These are phyloP conservation scores for Tetrapisispora arboricola DNA, from an alignment of 805 yeast species.

Conservation along the genomic window DNA sequence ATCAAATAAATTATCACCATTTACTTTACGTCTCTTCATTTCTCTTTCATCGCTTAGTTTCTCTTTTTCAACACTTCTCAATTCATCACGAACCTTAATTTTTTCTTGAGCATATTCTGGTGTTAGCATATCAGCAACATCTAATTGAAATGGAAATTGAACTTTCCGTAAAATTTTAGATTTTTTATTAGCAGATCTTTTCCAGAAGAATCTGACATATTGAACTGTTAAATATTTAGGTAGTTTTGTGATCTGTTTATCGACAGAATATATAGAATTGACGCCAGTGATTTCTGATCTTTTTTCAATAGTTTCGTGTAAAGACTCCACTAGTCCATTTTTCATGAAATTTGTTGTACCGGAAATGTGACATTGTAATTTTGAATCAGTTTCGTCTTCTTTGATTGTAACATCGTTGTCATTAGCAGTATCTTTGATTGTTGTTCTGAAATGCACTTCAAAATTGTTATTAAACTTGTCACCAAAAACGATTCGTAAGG, in stretches of 20 bases:
- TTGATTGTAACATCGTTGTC: slow-evolving; percentile 40
- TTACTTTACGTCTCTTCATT: slow-evolving; percentile 45
- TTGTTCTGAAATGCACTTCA: slow-evolving; percentile 52
- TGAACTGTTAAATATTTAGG: slow-evolving; percentile 87
- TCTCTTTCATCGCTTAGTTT: slow-evolving; percentile 63
- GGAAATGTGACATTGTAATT: slow-evolving; percentile 82
- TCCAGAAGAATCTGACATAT: slow-evolving; percentile 94
- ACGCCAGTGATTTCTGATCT: slow-evolving; percentile 57
- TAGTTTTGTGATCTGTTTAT: slow-evolving; percentile 52
- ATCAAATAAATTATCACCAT: slow-evolving; percentile 7
- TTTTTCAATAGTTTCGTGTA: slow-evolving; percentile 71
- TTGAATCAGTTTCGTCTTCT: slow-evolving; percentile 46
- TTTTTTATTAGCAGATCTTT: slow-evolving; percentile 79
- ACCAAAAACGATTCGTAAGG: slow-evolving; percentile 37
- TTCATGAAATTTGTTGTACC: slow-evolving; percentile 77
- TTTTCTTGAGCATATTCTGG: slow-evolving; percentile 62
- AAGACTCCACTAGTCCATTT: slow-evolving; percentile 68
- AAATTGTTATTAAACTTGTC: slow-evolving; percentile 46
- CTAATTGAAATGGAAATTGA: slow-evolving; percentile 88
- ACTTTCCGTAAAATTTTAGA: slow-evolving; percentile 91
- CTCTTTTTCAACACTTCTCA: slow-evolving; percentile 66
- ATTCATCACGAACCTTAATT: slow-evolving; percentile 62
- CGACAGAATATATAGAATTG: slow-evolving; percentile 60
- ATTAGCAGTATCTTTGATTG: slow-evolving; percentile 51
- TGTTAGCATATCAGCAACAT: slow-evolving; percentile 75